Evolutionary conservation across 306 rosid species (phyloP), one percentile per base, ranked within the genome.

Genomic region (Benincasa hispida): DNA sequence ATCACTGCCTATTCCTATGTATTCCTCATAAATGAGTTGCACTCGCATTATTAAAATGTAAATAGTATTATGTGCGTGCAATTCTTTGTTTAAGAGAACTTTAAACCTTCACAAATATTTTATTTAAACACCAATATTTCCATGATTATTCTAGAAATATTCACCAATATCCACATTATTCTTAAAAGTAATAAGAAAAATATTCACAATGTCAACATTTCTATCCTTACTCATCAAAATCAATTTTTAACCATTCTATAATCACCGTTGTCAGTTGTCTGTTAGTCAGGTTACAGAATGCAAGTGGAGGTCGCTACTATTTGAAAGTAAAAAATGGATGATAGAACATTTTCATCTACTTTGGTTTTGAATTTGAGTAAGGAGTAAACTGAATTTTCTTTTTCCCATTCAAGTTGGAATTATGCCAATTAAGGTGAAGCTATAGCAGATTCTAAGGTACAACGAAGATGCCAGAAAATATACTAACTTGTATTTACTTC

Each of bases 401-500:
- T n/a, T 42, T 45, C 75, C 1, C 34, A 69, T 45, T 41, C 35
- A 42, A 39, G 54, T 69, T 42, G 5, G 35, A 69, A 22, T 24
- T 22, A 1, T 42, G 74, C 24, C 53, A 68, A 68, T 41, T 28
- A 68, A 68, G 35, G 25, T 22, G 32, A 68, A 68, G 55, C 32
- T 41, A 66, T 21, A 66, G 51, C 53, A 68, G 74, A 45, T 68
- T 39, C 74, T 19, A 68, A 24, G 34, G 74, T 21, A 67, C 74
- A 68, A 42, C 34, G 42, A 42, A 53, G 11, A 42, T 22, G 35
- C 55, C 22, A 41, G 42, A 48, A 59, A 56, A 32, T 79, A 58
- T 69, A 86, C 97, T 82, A 62, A 94, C 99, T 84, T 83, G 99
- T 92, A 87, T 95, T 76, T 79, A 95, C 99, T 78, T 95, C 99